phyloP scores from a whole-genome alignment of 306 rosid genomes.

The Quercus cerris region DNA sequence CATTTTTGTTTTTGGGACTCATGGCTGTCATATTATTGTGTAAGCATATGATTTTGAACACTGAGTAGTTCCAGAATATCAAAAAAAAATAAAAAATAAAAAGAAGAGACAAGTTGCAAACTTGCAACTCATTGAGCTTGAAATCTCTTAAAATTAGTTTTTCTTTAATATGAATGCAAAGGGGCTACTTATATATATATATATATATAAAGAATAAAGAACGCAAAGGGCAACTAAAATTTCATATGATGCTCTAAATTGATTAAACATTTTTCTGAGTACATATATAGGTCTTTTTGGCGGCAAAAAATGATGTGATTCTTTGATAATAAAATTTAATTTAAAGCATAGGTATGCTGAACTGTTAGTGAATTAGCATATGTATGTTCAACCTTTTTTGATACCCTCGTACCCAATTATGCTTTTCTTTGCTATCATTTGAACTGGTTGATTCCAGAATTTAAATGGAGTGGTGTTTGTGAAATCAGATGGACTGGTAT shows the following conservation, averaged over 20 bases:
- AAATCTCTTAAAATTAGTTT: not conserved
- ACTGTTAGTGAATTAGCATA: not conserved
- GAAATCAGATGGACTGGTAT: not conserved
- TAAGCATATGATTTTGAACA: not conserved
- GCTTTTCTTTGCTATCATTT: not conserved
- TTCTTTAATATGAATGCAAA: not conserved
- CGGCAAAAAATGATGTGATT: not conserved
- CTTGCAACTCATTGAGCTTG: not conserved
- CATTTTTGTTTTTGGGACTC: not conserved
- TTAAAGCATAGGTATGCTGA: not conserved
- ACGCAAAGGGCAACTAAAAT: not conserved
- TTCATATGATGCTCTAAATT: not conserved
- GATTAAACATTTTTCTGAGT: not conserved
- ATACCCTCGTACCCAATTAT: not conserved
- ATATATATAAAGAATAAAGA: not conserved
- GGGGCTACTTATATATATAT: not conserved
- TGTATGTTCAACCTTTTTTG: not conserved
- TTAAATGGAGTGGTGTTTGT: not conserved
- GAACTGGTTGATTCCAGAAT: not conserved
- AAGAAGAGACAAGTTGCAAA: not conserved
- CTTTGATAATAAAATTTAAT: not conserved
- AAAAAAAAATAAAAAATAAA: not conserved
- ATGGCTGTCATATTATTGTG: not conserved
- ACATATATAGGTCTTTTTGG: not conserved
- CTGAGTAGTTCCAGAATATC: not conserved